Evolutionary conservation across 306 rosid species (phyloP).

Genomic region (Vigna hirtella): DNA sequence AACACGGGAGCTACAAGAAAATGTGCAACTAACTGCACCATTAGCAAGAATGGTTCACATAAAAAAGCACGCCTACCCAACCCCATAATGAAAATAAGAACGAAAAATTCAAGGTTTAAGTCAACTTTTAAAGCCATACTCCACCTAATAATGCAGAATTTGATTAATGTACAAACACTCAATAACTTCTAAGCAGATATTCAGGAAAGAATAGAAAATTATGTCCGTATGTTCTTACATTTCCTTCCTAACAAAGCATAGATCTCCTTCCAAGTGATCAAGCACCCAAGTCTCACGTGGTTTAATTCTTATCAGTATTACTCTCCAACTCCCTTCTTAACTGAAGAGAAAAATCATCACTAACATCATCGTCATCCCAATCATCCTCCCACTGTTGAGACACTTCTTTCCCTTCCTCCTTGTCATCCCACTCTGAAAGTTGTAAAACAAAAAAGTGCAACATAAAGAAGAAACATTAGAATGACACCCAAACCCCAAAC

Average conservation of each 20-base stretch:
- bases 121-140: constrained; percentile 13
- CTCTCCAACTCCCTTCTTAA: constrained; percentile 83
- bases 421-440: constrained; percentile 76
- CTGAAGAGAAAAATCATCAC: constrained; percentile 93
- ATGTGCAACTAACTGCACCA: neutral
- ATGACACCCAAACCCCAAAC: neutral
- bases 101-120: neutral
- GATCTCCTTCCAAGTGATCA: constrained; percentile 37
- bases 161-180: constrained; percentile 20
- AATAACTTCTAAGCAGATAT: constrained; percentile 25
- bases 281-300: constrained; percentile 25
- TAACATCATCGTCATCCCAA: constrained; percentile 96
- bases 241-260: constrained; percentile 27
- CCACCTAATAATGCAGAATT: constrained; percentile 22
- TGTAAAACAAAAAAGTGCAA: constrained; percentile 16
- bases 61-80: neutral
- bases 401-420: constrained; percentile 82
- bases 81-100: constrained; percentile 19
- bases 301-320: constrained; percentile 58
- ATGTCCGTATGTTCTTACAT: constrained; percentile 17
- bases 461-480: constrained; percentile 33
- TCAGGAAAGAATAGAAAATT: constrained; percentile 25
- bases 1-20: constrained; percentile 10
- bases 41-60: neutral
- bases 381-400: constrained; percentile 97